Evolutionary conservation across 306 rosid genomes (phyloP).

Genomic region (Purshia tridentata): DNA sequence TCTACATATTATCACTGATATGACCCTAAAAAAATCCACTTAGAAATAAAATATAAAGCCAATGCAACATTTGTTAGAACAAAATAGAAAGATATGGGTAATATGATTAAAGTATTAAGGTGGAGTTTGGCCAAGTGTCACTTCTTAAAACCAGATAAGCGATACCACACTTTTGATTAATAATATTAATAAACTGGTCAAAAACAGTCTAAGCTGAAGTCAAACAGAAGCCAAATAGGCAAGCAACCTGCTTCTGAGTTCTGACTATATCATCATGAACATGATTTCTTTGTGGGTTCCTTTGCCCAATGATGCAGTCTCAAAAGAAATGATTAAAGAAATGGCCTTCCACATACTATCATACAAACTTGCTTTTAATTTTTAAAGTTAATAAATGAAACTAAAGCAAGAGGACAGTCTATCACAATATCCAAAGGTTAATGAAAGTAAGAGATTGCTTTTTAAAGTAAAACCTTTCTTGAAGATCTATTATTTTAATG

Average conservation of each 20-base stretch:
- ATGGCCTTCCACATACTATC: neutral
- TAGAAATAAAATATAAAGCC: neutral
- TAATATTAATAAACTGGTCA: neutral
- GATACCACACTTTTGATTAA: neutral
- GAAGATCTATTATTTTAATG: neutral
- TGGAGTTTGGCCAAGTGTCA: slow-evolving; percentile 11
- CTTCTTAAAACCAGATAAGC: neutral
- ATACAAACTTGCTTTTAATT: neutral
- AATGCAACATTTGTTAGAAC: too few species aligned
- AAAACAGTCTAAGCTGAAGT: slow-evolving; percentile 18
- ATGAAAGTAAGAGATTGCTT: slow-evolving; percentile 15
- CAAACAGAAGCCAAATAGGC: slow-evolving; percentile 6
- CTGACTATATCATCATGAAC: neutral
- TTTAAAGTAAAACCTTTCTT: neutral
- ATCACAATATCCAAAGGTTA: slow-evolving; percentile 15
- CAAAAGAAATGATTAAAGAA: neutral
- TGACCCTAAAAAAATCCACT: neutral
- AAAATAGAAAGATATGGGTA: neutral
- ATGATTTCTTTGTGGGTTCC: neutral
- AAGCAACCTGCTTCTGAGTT: neutral
- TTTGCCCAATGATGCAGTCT: neutral
- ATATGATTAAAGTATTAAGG: neutral
- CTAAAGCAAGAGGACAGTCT: slow-evolving; percentile 10
- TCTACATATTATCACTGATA: neutral
- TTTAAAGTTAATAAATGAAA: neutral